Conservation (phyloP, 176 grass and related monocot genomes). For the Zoysia japonica region DNA sequence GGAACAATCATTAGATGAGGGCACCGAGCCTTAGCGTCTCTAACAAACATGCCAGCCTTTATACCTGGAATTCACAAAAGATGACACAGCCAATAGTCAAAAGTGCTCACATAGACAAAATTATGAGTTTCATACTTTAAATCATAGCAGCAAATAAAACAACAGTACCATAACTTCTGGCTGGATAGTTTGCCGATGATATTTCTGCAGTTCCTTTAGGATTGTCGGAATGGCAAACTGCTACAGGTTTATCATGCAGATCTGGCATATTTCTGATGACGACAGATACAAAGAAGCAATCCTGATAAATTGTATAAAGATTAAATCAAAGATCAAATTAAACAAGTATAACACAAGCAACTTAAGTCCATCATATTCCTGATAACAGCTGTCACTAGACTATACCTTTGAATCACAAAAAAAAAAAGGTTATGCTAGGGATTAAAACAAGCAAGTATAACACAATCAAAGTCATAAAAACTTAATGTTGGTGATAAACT, state of each 20-base stretch:
- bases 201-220: conserved; percentile 95
- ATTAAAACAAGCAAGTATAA: conserved; percentile 10
- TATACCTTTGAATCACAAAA: conserved; percentile 48
- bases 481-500: conserved; percentile 13
- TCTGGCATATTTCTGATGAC: conserved; percentile 80
- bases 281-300: conserved; percentile 94
- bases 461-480: background rate
- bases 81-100: conserved; percentile 19
- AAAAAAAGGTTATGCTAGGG: background rate
- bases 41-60: conserved; percentile 92
- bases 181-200: conserved; percentile 95
- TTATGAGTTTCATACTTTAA: background rate
- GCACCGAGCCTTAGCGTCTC: conserved; percentile 83
- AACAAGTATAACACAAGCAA: conserved; percentile 37
- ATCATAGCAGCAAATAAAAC: conserved; percentile 26
- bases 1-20: conserved; percentile 75
- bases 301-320: conserved; percentile 48
- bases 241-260: conserved; percentile 83
- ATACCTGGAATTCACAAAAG: conserved; percentile 63
- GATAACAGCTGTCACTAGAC: conserved; percentile 55
- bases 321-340: conserved; percentile 41
- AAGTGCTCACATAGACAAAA: conserved; percentile 27
- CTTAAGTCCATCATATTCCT: conserved; percentile 39
- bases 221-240: conserved; percentile 92
- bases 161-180: conserved; percentile 70